A percentile compares a stretch with the other conserved stretches of the same genome.
phyloP scores from a whole-genome alignment of 179 eudicot species.

The Patellifolia procumbens region DNA sequence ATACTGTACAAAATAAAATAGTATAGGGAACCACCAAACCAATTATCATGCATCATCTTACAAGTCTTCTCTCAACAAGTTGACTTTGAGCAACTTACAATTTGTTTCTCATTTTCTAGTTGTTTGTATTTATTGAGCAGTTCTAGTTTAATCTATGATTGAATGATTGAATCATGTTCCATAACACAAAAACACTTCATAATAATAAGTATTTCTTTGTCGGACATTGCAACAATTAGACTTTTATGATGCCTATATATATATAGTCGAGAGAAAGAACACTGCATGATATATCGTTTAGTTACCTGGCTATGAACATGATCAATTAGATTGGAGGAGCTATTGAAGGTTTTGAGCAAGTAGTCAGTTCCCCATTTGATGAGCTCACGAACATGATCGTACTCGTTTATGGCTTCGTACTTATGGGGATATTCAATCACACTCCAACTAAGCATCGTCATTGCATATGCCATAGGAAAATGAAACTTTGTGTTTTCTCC shows the following conservation, averaged over 20 bases:
- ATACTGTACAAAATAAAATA: no score
- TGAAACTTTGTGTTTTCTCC: slow-evolving; percentile 74
- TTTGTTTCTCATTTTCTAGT: neutral
- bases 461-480: slow-evolving; percentile 76
- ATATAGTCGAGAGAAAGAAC: no score
- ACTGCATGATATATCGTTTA: no score
- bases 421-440: slow-evolving; percentile 76
- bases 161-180: no score
- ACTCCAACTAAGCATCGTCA: slow-evolving; percentile 92
- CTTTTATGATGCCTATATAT: no score
- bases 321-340: slow-evolving; percentile 51
- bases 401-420: slow-evolving; percentile 52
- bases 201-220: no score
- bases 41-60: neutral
- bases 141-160: no score
- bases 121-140: neutral
- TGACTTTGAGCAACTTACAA: neutral
- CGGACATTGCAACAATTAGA: neutral
- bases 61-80: neutral
- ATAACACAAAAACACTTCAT: neutral
- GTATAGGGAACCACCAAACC: neutral
- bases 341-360: slow-evolving; percentile 68
- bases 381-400: slow-evolving; percentile 58
- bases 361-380: slow-evolving; percentile 93
- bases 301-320: slow-evolving; percentile 62